phyloP scores from a whole-genome alignment of 345 rosid species.

The Populus simonii region DNA sequence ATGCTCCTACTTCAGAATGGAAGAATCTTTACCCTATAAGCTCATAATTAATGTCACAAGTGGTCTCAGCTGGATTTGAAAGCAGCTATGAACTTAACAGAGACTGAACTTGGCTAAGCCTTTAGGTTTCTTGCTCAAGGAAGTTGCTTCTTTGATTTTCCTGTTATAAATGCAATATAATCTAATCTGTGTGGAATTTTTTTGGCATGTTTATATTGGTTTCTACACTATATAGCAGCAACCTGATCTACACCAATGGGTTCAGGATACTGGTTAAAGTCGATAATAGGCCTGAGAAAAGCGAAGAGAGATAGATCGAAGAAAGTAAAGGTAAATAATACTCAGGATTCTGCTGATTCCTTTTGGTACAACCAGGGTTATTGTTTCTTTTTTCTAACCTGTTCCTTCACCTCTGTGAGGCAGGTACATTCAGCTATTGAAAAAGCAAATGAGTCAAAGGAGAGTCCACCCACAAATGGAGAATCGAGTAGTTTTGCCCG shows the following conservation, averaged over 20 bases:
- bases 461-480: neutral
- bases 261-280: constrained; percentile 54
- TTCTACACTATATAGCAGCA: constrained; percentile 1
- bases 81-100: no score
- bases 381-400: neutral
- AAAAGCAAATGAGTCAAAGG: constrained; percentile 39
- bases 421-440: constrained; percentile 45
- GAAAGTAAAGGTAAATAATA: constrained; percentile 39
- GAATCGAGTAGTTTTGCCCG: constrained; percentile 21
- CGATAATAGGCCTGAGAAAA: constrained; percentile 36
- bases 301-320: constrained; percentile 39
- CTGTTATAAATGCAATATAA: neutral
- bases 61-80: no score
- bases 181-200: constrained; percentile 1
- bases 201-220: constrained; percentile 8
- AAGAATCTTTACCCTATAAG: no score
- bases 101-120: neutral
- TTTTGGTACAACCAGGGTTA: neutral
- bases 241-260: constrained; percentile 40
- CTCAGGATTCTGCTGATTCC: neutral
- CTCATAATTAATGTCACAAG: no score
- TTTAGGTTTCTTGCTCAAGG: neutral
- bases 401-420: neutral
- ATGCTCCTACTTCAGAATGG: no score
- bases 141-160: neutral